Conservation (phyloP, 2,329 filamentous ascomycete genomes). For the Aspergillus uvarum region DNA sequence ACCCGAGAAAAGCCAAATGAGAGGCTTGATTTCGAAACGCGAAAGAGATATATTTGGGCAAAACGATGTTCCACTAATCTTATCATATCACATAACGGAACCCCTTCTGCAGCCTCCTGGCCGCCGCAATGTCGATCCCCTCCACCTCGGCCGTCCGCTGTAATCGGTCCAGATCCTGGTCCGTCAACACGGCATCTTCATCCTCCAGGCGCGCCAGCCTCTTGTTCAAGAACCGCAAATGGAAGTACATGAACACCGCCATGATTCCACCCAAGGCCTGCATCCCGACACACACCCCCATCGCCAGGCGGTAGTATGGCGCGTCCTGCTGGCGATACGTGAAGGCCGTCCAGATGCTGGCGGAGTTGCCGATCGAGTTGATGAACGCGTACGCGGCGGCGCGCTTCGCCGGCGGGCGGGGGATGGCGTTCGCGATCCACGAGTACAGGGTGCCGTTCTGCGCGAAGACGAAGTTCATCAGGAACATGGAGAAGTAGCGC, state of each 20-base stretch:
- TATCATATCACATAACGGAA: slow-evolving; percentile 52
- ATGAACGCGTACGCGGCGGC: slow-evolving; percentile 57
- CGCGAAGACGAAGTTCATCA: slow-evolving; percentile 57
- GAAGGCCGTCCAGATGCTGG: slow-evolving; percentile 54
- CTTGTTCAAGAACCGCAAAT: slow-evolving; percentile 50
- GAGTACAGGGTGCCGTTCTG: slow-evolving; percentile 52
- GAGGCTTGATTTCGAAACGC: background rate
- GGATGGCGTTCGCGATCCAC: slow-evolving; percentile 54
- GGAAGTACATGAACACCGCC: slow-evolving; percentile 40
- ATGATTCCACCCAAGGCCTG: slow-evolving; percentile 37
- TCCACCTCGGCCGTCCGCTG: slow-evolving; percentile 54
- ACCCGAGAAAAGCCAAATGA: background rate
- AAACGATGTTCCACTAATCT: background rate
- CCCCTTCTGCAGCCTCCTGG: slow-evolving; percentile 54
- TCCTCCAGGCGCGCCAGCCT: slow-evolving; percentile 53
- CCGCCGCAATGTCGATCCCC: slow-evolving; percentile 51
- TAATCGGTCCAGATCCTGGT: slow-evolving; percentile 49
- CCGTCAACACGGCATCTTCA: slow-evolving; percentile 46
- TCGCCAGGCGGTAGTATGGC: slow-evolving; percentile 43
- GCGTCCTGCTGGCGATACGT: slow-evolving; percentile 45
- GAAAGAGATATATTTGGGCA: too few species aligned
- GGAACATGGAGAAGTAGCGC: slow-evolving; percentile 57
- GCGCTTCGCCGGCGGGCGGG: slow-evolving; percentile 55
- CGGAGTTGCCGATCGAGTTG: slow-evolving; percentile 55
- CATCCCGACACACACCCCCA: slow-evolving; percentile 45